phyloP scores from a whole-genome alignment of 371 early-diverging fungal species.

The Lichtheimia ramosa region DNA sequence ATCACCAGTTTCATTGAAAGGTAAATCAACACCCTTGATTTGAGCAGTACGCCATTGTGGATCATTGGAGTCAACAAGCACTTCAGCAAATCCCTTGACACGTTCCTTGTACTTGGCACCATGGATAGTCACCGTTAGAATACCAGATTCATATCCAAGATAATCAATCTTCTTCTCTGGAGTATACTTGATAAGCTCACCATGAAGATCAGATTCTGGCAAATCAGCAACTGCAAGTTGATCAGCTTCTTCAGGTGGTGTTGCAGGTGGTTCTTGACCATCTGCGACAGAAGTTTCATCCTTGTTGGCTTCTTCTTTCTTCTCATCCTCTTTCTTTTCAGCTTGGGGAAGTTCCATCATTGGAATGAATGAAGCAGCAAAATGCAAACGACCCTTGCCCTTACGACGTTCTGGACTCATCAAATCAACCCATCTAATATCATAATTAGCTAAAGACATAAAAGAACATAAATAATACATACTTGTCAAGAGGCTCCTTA shows the following conservation, averaged over 20 bases:
- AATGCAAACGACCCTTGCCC: conserved; percentile 66
- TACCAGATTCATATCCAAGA: conserved; percentile 47
- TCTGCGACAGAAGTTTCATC: conserved; percentile 18
- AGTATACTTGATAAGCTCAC: conserved; percentile 40
- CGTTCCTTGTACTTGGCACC: conserved; percentile 27
- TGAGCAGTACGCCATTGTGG: conserved; percentile 42
- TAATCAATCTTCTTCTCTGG: conserved; percentile 32
- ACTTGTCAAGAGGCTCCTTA: conserved; percentile 38
- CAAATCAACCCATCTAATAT: conserved; percentile 53
- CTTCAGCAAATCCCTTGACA: conserved; percentile 22
- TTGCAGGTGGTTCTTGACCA: conserved; percentile 17
- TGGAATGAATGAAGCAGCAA: conserved; percentile 71
- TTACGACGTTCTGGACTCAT: conserved; percentile 58
- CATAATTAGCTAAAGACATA: neutral
- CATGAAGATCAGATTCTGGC: conserved; percentile 43
- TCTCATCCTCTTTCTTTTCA: conserved; percentile 22
- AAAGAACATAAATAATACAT: neutral
- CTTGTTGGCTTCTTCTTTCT: conserved; percentile 5
- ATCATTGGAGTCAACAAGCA: conserved; percentile 43
- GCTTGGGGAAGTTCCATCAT: conserved; percentile 58
- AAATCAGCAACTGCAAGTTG: conserved; percentile 22
- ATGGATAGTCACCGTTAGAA: conserved; percentile 40
- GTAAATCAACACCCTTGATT: conserved; percentile 36
- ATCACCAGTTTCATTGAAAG: conserved; percentile 44
- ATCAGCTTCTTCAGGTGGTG: conserved; percentile 29